A percentile compares a stretch with the other conserved stretches of the same genome.
Evolutionary conservation across 805 yeast species (phyloP).

Genomic region (Komagataella pastoris): DNA sequence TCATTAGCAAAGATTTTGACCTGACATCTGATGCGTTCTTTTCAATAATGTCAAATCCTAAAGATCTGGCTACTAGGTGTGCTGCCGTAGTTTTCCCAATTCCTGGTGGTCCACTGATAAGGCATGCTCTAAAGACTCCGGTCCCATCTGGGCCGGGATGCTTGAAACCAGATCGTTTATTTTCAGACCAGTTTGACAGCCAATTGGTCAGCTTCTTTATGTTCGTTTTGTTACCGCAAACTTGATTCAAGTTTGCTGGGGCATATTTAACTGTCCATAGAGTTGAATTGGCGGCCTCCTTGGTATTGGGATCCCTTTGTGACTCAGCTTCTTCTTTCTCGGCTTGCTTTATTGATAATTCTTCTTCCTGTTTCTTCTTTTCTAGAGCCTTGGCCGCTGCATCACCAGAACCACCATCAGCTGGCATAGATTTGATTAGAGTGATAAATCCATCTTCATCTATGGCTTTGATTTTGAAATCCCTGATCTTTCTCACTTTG

Average conservation of each 20-base stretch:
- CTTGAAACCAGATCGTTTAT: constrained; percentile 41
- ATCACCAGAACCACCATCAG: constrained; percentile 81
- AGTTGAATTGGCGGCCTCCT: constrained; percentile 40
- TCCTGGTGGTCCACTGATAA: constrained; percentile 83
- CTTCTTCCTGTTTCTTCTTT: constrained; percentile 60
- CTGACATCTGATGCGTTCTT: constrained; percentile 85
- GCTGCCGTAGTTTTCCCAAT: constrained; percentile 80
- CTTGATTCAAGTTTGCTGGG: constrained; percentile 59
- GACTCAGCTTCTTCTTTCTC: constrained; percentile 28
- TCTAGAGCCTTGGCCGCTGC: constrained; percentile 60
- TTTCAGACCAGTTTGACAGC: constrained; percentile 65
- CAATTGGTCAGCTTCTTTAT: constrained; percentile 56
- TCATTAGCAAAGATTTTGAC: constrained; percentile 63
- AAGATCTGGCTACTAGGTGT: constrained; percentile 51
- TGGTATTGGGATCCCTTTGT: constrained; percentile 12
- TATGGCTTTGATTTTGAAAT: constrained; percentile 64
- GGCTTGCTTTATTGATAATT: constrained; percentile 37
- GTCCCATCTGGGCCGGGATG: constrained; percentile 49
- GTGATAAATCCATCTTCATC: constrained; percentile 78
- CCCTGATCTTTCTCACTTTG: constrained; percentile 72
- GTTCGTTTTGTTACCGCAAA: constrained; percentile 83
- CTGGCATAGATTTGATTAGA: constrained; percentile 69
- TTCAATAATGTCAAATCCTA: constrained; percentile 66
- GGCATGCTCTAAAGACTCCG: constrained; percentile 66
- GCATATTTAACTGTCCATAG: constrained; percentile 94